Base-by-base conservation (phyloP, 257 asterid genomes). In the Ballota nigra region DNA sequence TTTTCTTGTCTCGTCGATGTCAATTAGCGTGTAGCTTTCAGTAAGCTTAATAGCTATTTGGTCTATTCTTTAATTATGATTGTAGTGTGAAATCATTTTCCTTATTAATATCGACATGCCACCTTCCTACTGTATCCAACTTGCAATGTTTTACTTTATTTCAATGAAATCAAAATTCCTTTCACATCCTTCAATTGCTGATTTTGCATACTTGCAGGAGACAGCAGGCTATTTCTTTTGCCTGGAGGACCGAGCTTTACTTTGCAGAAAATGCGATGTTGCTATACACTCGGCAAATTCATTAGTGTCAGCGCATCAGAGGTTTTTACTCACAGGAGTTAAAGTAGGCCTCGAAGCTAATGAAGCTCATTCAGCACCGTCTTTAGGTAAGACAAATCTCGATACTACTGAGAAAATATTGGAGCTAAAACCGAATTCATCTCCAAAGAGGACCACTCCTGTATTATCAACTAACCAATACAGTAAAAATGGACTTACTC, bases 171-270 rank as follows among this genome's bases (percentile, higher is more conserved):
- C 20, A 13, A 18, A 38, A 9, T 19, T 10, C 45, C 56, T 24
- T 51, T 34, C 10, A 62, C 36, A 16, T 34, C 7, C 56, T 34
- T 29, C 61, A 26, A 28, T 55, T 26, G 16, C 59, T 16, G n/a
- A 60, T 22, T 28, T 29, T 40, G 56, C n/a, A 23, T 61, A 6
- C 57, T 29, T 81, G 78, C 94, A 93, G 98, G 97, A 91, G 83
- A 70, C 95, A 0, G 84, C 83, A 36, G 97, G 97, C 60, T 93
- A 87, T 79, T 87, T 93, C 96, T 93, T 93, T 82, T 93, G 97
- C 84, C 83, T 93, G 53, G 97, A 93, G 84, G 98, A 93, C 70
- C 88, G 98, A 68, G 97, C 98, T 74, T 73, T 93, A 69, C 90
- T 93, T 9, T 93, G 98, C 85, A 70, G 97, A 69, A 89, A 85